Evolutionary conservation across 2,329 filamentous ascomycete species (phyloP).

Genomic region (Fusarium sp.): DNA sequence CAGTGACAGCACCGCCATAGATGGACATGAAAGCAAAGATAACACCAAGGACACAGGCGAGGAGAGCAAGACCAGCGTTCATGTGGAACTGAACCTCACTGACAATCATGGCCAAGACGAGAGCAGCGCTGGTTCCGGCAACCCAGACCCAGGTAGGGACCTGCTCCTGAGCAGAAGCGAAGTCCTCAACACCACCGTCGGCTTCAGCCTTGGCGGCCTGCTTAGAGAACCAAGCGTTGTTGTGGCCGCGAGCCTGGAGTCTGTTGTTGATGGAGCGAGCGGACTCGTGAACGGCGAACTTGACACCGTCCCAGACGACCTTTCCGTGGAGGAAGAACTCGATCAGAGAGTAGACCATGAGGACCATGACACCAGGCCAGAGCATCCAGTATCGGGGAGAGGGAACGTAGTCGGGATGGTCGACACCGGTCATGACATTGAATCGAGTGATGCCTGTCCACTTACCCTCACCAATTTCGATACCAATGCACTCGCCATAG

Average conservation of each 20-base stretch:
- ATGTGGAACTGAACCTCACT: constrained; percentile 64
- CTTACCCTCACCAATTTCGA: constrained; percentile 42
- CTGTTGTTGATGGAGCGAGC: constrained; percentile 46
- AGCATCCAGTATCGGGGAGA: constrained; percentile 57
- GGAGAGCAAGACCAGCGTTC: constrained; percentile 65
- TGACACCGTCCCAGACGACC: constrained; percentile 50
- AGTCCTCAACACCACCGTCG: constrained; percentile 51
- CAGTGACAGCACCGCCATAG: constrained; percentile 64
- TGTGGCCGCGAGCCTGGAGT: constrained; percentile 48
- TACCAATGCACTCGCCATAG: constrained; percentile 64
- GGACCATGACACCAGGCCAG: constrained; percentile 58
- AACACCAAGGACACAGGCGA: constrained; percentile 66
- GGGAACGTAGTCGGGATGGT: constrained; percentile 44
- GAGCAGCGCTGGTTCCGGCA: constrained; percentile 57
- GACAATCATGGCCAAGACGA: constrained; percentile 65
- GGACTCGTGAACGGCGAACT: constrained; percentile 49
- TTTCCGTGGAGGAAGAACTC: constrained; percentile 56
- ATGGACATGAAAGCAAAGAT: constrained; percentile 67
- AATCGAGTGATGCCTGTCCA: constrained; percentile 49
- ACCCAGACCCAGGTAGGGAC: constrained; percentile 67
- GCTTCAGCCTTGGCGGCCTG: constrained; percentile 51
- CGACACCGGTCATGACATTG: constrained; percentile 46
- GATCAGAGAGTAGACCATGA: constrained; percentile 54
- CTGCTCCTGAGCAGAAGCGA: constrained; percentile 55
- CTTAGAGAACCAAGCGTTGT: constrained; percentile 48